A percentile compares a stretch with the other conserved stretches of the same genome.
phyloP scores from a whole-genome alignment of 75 land plant species.

The Pinus tabuliformis region DNA sequence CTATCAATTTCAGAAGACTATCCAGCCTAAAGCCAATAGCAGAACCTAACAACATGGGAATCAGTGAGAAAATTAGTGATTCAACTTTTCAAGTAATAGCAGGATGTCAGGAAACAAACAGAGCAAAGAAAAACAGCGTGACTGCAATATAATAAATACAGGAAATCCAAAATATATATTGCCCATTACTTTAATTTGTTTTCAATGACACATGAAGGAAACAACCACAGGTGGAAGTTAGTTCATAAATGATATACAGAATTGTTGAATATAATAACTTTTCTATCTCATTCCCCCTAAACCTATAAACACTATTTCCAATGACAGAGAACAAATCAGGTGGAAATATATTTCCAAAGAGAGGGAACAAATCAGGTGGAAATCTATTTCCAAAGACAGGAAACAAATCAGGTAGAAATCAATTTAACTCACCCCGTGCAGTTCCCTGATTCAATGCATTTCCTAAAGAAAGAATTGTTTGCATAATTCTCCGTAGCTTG shows the following conservation, averaged over 20 bases:
- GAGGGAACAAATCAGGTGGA: neutral
- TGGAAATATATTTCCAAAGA: neutral
- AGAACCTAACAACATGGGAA: constrained; percentile 55
- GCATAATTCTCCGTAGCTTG: constrained; percentile 89
- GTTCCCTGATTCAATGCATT: constrained; percentile 97
- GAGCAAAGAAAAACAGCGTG: neutral
- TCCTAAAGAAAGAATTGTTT: constrained; percentile 83
- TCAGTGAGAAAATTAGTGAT: neutral
- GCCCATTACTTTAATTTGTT: neutral
- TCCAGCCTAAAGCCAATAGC: constrained; percentile 97
- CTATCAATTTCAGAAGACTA: constrained; percentile 89
- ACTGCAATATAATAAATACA: neutral
- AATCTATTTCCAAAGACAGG: neutral
- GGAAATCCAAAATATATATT: neutral
- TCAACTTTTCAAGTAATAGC: neutral
- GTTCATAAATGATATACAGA: neutral
- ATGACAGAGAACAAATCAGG: neutral
- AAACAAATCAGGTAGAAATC: neutral
- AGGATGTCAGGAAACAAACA: neutral
- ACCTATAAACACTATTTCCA: neutral
- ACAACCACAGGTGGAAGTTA: neutral
- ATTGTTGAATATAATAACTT: neutral
- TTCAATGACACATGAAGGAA: neutral
- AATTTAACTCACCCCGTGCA: constrained; percentile 75
- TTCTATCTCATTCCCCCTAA: no score